Evolutionary conservation across 2,329 filamentous ascomycete genomes (phyloP), one percentile per base, ranked within the genome.

Genomic region (Pseudogymnoascus sp.): DNA sequence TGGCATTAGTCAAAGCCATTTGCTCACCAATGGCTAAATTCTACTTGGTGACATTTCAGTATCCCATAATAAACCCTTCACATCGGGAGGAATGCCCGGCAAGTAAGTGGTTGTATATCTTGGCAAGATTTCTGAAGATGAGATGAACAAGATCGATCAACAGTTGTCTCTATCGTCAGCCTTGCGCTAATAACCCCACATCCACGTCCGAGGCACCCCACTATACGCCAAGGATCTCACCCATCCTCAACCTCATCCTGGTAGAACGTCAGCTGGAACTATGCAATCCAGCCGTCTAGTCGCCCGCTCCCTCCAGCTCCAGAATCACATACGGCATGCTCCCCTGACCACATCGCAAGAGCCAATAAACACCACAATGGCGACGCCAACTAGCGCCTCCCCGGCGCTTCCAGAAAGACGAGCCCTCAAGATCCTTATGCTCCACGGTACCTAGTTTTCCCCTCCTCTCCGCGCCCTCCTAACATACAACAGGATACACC

Each of bases 341-440:
- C 46, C 46, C 9, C n/a, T 33, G 9, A 33, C 46, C 23, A 56
- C 46, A 7, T 56, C 46, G 5, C 46, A 56, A 56, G 46, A 31
- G 10, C 26, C 26, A 19, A 31, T 56, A 56, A 56, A 56, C 23
- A 61, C 59, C 10, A 63, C 56, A 44, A 60, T 44, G 37, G 35
- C 56, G 10, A 46, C 37, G 23, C 17, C 63, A n/a, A 19, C 60
- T 3, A 21, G 7, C 60, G 19, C 63, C 33, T 59, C 64, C 23
- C 23, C 38, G 19, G 42, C 38, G 21, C 26, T 33, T 33, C 33
- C 26, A 9, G 60, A 62, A 33, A 44, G 17, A 31, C 60, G 62
- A 6, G 29, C 72, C 60, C 64, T 87, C 64, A 90, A 87, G 75
- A 87, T 93, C 67, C 79, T 93, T 50, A 91, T 92, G 88, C 81